A percentile compares a stretch with the other conserved stretches of the same genome.
phyloP scores from a whole-genome alignment of 805 yeast species.

The Kodamaea leandrae region DNA sequence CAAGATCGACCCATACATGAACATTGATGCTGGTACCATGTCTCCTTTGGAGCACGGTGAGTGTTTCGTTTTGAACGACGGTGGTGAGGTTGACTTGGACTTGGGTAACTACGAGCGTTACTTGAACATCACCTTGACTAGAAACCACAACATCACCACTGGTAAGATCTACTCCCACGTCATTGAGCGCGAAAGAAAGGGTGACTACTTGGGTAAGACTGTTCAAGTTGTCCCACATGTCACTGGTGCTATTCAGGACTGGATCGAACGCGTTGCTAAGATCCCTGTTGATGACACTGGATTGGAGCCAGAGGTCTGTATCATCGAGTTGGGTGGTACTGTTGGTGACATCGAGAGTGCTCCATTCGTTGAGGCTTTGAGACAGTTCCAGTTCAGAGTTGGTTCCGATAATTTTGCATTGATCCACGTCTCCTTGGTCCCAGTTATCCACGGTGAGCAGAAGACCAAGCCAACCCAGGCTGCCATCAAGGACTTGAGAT shows the following conservation, averaged over 20 bases:
- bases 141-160: conserved; percentile 95
- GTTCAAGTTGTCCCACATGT: conserved; percentile 99
- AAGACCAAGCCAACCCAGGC: conserved; percentile 99
- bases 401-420: conserved; percentile 92
- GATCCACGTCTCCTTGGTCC: conserved; percentile 95
- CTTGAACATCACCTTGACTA: conserved; percentile 86
- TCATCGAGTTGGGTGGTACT: conserved; percentile 97
- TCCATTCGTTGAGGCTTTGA: conserved; percentile 96
- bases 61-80: conserved; percentile 95
- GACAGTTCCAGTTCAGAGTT: conserved; percentile 98
- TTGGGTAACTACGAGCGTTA: conserved; percentile 98
- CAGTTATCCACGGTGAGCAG: conserved; percentile 98
- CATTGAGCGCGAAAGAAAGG: conserved; percentile 90
- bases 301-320: conserved; percentile 91
- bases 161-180: conserved; percentile 96
- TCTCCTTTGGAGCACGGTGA: conserved; percentile 99
- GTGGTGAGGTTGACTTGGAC: conserved; percentile 98
- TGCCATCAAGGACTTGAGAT: conserved; percentile 94
- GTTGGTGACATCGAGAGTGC: conserved; percentile 99
- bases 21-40: conserved; percentile 99
- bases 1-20: conserved; percentile 98
- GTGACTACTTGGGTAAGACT: conserved; percentile 98
- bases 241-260: conserved; percentile 95
- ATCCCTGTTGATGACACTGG: conserved; percentile 91
- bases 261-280: conserved; percentile 92